Evolutionary conservation across 257 asterid species (phyloP).

Genomic region (Solanum habrochaites): DNA sequence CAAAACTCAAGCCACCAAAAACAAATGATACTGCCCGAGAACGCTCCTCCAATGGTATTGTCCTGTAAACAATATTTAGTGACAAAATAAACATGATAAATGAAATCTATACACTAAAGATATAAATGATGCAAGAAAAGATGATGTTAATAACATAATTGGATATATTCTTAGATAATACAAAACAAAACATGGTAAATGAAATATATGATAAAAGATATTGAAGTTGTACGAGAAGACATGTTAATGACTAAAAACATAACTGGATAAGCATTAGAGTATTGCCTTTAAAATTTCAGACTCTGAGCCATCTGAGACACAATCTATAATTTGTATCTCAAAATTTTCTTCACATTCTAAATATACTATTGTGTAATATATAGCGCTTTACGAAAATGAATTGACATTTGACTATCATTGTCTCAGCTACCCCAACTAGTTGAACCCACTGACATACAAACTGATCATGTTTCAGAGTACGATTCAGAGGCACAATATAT

Average conservation of each 20-base stretch:
- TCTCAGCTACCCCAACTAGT: background rate
- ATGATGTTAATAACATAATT: background rate
- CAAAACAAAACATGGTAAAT: too few species aligned
- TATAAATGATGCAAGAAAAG: background rate
- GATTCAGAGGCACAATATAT: background rate
- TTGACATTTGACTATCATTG: background rate
- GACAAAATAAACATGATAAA: background rate
- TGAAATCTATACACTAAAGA: background rate
- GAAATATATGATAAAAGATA: too few species aligned
- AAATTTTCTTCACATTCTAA: background rate
- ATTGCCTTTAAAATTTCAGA: background rate
- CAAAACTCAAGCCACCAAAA: constrained; percentile 93
- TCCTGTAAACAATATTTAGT: constrained; percentile 30
- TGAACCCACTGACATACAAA: background rate
- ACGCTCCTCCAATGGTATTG: constrained; percentile 85
- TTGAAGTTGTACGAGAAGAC: background rate
- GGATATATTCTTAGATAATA: background rate
- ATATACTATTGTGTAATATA: background rate
- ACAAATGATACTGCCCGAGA: constrained; percentile 97
- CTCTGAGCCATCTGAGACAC: background rate
- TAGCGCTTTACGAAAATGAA: background rate
- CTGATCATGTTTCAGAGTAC: background rate
- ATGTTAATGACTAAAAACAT: background rate
- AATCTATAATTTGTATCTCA: background rate
- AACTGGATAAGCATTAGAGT: background rate